phyloP scores from a whole-genome alignment of 2,329 filamentous ascomycete species.

The Capronia americana region DNA sequence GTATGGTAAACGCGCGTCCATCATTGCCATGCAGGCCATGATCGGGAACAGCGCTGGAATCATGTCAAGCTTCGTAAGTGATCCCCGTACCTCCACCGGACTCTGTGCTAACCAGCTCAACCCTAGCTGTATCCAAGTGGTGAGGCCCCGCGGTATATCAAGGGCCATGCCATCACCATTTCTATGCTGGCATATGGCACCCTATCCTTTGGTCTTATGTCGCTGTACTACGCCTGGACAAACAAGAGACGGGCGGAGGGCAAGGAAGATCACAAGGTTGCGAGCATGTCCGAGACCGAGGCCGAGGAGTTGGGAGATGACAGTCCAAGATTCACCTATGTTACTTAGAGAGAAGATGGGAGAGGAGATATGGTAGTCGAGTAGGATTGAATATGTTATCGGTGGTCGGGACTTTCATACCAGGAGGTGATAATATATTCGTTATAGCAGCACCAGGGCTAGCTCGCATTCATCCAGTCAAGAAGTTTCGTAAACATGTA shows the following conservation, averaged over 20 bases:
- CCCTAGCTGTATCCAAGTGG: constrained; percentile 13
- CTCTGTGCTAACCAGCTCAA: background rate
- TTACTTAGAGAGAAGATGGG: background rate
- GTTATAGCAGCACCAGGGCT: background rate
- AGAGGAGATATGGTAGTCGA: background rate
- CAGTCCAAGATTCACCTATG: constrained; percentile 41
- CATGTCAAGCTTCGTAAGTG: constrained; percentile 55
- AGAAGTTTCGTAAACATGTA: background rate
- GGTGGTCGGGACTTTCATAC: background rate
- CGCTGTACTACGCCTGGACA: constrained; percentile 57
- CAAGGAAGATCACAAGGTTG: constrained; percentile 48
- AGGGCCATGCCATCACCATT: constrained; percentile 67
- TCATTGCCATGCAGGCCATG: constrained; percentile 71
- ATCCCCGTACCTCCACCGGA: background rate
- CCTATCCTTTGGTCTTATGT: constrained; percentile 61
- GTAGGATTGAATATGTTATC: background rate
- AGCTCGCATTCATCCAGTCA: background rate
- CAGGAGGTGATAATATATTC: background rate
- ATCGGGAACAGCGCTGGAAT: constrained; percentile 74
- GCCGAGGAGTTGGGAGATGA: constrained; percentile 51
- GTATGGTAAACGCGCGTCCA: constrained; percentile 76
- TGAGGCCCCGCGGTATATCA: constrained; percentile 41
- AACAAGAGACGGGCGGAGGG: constrained; percentile 50
- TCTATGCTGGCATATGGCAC: constrained; percentile 62
- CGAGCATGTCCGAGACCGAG: constrained; percentile 48